Evolutionary conservation across 2,329 filamentous ascomycete genomes (phyloP).

Genomic region (Botrytis aclada): DNA sequence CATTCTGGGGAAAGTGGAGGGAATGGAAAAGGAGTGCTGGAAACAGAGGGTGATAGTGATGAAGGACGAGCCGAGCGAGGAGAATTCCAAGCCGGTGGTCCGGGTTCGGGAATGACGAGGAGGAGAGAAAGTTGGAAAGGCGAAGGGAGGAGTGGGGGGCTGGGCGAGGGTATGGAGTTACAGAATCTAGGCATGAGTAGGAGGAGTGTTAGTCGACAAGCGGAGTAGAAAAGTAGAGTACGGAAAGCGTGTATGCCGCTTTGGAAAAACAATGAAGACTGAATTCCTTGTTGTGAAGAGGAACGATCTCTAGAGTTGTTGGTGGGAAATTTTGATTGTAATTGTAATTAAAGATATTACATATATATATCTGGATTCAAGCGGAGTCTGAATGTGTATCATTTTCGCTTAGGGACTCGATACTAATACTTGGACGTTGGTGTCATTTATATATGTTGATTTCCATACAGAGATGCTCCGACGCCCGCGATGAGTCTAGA

Average conservation of each 20-base stretch:
- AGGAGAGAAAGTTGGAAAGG: slow-evolving; percentile 21
- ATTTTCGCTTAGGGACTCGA: too few relatives aligned
- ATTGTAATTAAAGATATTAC: not conserved
- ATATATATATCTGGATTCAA: not conserved
- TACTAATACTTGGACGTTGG: too few relatives aligned
- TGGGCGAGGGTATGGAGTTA: slow-evolving; percentile 23
- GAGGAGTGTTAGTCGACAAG: slow-evolving; percentile 32
- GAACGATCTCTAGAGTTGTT: not conserved
- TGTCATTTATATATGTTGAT: too few relatives aligned
- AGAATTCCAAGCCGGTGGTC: slow-evolving; percentile 18
- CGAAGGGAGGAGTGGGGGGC: slow-evolving; percentile 24
- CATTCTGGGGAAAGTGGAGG: slow-evolving; percentile 28
- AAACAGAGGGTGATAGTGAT: slow-evolving; percentile 21
- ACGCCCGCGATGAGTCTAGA: too few relatives aligned
- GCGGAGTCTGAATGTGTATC: not conserved
- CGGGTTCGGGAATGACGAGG: not conserved
- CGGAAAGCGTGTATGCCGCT: not conserved
- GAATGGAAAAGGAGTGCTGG: slow-evolving; percentile 23
- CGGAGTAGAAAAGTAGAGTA: slow-evolving; percentile 19
- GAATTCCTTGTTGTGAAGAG: not conserved
- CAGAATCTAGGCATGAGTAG: slow-evolving; percentile 27
- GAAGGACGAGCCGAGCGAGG: slow-evolving; percentile 32
- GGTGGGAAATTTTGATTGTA: not conserved
- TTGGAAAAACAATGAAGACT: not conserved
- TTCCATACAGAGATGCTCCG: too few relatives aligned